Percentiles rank a stretch among this genome's conserved stretches.
Evolutionary conservation across 2,329 filamentous ascomycete species (phyloP).

Genomic region (Xylariaceae sp.): DNA sequence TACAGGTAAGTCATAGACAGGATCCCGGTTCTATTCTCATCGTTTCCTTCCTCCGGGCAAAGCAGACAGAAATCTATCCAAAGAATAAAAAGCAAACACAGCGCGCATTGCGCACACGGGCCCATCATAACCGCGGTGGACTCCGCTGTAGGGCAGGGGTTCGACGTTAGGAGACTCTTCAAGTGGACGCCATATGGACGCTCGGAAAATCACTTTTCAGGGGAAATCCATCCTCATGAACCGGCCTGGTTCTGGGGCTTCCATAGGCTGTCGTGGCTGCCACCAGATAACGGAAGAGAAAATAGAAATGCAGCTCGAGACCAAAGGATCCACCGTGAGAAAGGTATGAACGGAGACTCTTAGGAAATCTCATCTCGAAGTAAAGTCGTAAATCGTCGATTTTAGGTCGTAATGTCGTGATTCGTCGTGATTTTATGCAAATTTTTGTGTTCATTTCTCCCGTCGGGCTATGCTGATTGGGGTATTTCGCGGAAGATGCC

Average conservation of each 20-base stretch:
- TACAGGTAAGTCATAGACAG: constrained; percentile 2
- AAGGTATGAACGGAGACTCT: constrained; percentile 20
- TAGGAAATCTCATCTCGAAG: constrained; percentile 27
- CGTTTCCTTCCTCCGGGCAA: constrained; percentile 6
- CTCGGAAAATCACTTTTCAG: constrained; percentile 9
- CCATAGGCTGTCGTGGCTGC: constrained; percentile 29
- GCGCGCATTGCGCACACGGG: background rate
- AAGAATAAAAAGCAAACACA: constrained; percentile 5
- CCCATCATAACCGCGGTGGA: constrained; percentile 9
- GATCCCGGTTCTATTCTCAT: constrained; percentile 22
- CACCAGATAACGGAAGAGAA: constrained; percentile 21
- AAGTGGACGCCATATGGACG: constrained; percentile 6
- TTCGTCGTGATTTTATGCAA: constrained; percentile 45
- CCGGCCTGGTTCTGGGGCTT: constrained; percentile 40
- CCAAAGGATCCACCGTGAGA: constrained; percentile 23
- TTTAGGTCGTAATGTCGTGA: constrained; percentile 42
- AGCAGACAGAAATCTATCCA: constrained; percentile 23
- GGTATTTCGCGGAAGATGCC: constrained; percentile 44
- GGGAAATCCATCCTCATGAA: constrained; percentile 33
- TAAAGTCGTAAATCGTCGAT: constrained; percentile 39
- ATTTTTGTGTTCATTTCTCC: constrained; percentile 41
- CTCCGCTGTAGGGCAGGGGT: constrained; percentile 16
- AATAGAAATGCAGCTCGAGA: constrained; percentile 22
- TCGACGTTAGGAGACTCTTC: constrained; percentile 2
- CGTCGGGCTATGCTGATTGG: constrained; percentile 39